Evolutionary conservation across 2,329 filamentous ascomycete species (phyloP).

Genomic region (Pezicula radicicola): DNA sequence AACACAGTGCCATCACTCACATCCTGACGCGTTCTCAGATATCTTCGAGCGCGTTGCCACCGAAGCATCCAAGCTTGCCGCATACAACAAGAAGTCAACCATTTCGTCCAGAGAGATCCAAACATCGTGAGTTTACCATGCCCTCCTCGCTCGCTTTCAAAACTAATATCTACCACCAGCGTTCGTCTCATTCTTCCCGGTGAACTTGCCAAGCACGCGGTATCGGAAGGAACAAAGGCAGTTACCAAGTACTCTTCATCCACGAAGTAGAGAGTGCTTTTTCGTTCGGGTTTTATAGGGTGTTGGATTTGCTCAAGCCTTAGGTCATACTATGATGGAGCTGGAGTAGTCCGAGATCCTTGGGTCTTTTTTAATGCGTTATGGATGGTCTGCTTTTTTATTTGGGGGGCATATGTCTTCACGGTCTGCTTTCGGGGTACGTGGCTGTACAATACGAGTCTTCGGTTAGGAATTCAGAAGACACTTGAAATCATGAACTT

Average conservation of each 20-base stretch:
- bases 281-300: conserved; percentile 54
- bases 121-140: conserved; percentile 65
- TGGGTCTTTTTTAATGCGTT: conserved; percentile 63
- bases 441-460: conserved; percentile 66
- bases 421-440: conserved; percentile 66
- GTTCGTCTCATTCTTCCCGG: conserved; percentile 96
- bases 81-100: conserved; percentile 99
- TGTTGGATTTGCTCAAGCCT: conserved; percentile 52
- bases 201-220: conserved; percentile 98
- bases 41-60: conserved; percentile 99
- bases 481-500: conserved; percentile 26
- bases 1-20: neutral
- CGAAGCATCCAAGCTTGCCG: conserved; percentile 97
- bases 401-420: conserved; percentile 66
- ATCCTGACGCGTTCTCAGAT: conserved; percentile 51
- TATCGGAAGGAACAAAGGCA: conserved; percentile 99
- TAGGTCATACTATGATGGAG: conserved; percentile 28
- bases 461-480: conserved; percentile 31
- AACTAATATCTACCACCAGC: conserved; percentile 31
- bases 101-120: conserved; percentile 99
- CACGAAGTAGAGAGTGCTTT: conserved; percentile 76
- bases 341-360: conserved; percentile 23
- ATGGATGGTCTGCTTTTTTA: conserved; percentile 63
- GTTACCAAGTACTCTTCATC: conserved; percentile 99
- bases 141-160: neutral